These are phyloP conservation scores for Teunomyces kruisii DNA, from an alignment of 805 yeast genomes.

Conservation along the genomic window DNA sequence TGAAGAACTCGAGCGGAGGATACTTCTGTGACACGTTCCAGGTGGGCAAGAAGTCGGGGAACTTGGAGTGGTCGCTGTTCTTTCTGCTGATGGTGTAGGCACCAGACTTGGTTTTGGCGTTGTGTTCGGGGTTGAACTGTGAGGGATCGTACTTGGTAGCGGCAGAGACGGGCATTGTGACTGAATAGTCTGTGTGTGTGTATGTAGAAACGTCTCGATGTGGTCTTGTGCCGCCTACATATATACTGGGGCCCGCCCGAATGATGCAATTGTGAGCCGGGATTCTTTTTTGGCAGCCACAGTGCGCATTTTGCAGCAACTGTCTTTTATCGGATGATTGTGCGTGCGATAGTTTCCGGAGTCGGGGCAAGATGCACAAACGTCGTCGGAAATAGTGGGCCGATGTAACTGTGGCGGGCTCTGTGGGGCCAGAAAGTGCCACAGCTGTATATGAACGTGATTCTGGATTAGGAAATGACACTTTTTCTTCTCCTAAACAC, in stretches of 20 bases:
- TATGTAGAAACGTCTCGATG: too few species aligned
- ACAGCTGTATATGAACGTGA: too few species aligned
- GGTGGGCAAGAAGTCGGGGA: conserved; percentile 31
- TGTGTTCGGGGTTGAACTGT: conserved; percentile 21
- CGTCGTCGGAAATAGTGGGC: too few species aligned
- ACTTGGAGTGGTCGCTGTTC: conserved; percentile 21
- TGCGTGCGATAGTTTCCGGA: too few species aligned
- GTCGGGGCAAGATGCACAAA: too few species aligned
- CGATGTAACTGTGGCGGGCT: neutral
- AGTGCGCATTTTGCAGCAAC: conserved; percentile 8
- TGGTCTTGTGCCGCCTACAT: neutral
- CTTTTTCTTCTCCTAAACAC: too few species aligned
- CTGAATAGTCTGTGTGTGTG: too few species aligned
- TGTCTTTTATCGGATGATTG: neutral
- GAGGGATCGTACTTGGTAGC: conserved; percentile 23
- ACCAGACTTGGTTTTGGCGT: conserved; percentile 16
- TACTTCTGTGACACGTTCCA: conserved; percentile 35
- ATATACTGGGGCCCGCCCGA: neutral
- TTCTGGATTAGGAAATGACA: too few species aligned
- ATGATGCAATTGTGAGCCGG: neutral
- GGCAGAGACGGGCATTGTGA: conserved; percentile 9
- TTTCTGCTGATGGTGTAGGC: conserved; percentile 25
- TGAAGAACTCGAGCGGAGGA: conserved; percentile 25
- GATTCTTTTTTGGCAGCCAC: neutral
- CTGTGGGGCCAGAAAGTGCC: too few species aligned